Base-by-base conservation (phyloP, 2,329 filamentous ascomycete species). In the Aureobasidium lini region DNA sequence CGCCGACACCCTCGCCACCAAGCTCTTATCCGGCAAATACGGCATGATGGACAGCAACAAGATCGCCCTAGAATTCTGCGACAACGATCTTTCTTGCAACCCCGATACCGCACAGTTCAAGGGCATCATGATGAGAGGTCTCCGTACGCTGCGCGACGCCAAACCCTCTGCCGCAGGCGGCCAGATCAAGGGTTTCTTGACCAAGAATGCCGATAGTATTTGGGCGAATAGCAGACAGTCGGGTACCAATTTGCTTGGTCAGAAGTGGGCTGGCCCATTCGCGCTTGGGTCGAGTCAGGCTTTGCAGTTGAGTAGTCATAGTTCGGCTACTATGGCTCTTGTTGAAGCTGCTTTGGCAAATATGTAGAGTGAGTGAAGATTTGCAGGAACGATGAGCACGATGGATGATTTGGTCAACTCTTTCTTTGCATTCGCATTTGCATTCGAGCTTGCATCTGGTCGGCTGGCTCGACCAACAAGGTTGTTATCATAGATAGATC, bases 61-160 rank as follows among this genome's bases (percentile, higher is more conserved):
- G 8, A 69, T 78, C 18, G 63, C 78, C 1, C 72, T 74, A 58
- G 76, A 79, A 42, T 61, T 62, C 0, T 70, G 70, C 61, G 71
- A 73, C 15, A 18, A 15, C 1, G 52, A 60, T 16, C 18, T 42
- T 4, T 37, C 28, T 36, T 62, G 61, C 28, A 59, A 62, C 9
- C 57, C 48, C 3, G 61, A 61, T 10, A 29, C 43, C 4, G 64
- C 80, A 39, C 84, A 88, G 66, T 90, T 90, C 78, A 90, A 90
- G 71, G 87, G 87, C 3, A 76, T 89, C 37, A 88, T 89, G 63
- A 77, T 82, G 15, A 79, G 85, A 18, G 88, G 88, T 66, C 72
- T 90, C 18, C 76, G 78, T 36, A 79, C 81, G 58, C 71, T 90
- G 36, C 76, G 86, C 23, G 66, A 72, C 1, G 79, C 71, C 2